Base-by-base conservation (phyloP, 805 yeast genomes). In the Ogataea pini region DNA sequence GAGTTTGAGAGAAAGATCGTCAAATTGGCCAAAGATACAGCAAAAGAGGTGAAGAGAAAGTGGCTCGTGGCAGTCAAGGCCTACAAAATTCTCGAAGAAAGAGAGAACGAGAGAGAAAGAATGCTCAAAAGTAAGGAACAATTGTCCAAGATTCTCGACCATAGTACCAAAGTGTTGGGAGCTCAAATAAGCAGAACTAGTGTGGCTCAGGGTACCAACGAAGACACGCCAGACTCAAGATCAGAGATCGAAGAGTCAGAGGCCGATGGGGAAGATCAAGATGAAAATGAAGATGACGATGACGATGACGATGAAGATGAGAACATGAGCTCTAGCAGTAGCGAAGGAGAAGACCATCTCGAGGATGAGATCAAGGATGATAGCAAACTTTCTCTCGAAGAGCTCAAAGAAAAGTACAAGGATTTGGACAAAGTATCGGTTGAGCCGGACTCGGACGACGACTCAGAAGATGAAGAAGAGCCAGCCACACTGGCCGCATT, bases 51-150 rank as follows among this genome's bases (percentile, higher is more conserved):
- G 9, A 85, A 85, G 67, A 89, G 84, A 64, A 83, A 94, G 60
- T 94, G 99, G 99, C 71, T 76, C 18, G 75, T 90, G 42, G 99
- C 97, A 2, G 88, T 85, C 52, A 89, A 87, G 63, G 95, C 89
- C 1, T 85, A 79, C 61, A 76, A 74, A 42, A 86, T 83, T 13
- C 72, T 87, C 50, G 94, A 87, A 61, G 83, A 84, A 40, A 81
- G 85, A 51, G 89, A 86, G 56, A 85, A 78, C 50, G 96, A 89
- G 57, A 91, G 87, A 55, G 76, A 85, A 58, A 85, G 89, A 62
- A 80, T 87, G 46, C 78, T 80, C 8, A 82, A 85, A 60, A 96
- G 97, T 32, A 86, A 90, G 62, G 87, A 88, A 59, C 96, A 91
- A 63, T 73, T 92, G 48, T 82, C 89, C 48, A 85, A 89, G 61